Evolutionary conservation across 164 flowering plant genomes (phyloP), one percentile per base, ranked within the genome.

Genomic region (Buxus sempervirens): DNA sequence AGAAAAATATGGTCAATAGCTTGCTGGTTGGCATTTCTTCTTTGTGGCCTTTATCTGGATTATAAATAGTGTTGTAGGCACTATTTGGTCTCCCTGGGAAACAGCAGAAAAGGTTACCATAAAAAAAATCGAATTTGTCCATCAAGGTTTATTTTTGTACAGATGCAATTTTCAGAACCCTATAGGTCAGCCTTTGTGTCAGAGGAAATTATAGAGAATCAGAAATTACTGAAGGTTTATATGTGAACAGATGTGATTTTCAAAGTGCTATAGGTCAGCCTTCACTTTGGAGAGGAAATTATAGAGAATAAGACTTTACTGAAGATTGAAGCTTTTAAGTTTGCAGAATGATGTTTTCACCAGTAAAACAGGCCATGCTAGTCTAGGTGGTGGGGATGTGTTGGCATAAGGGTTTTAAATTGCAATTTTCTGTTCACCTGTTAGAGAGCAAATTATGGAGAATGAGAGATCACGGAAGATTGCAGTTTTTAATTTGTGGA

Each of bases 111-210:
- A 15, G 51, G 12, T 45, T 45, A 10, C 51, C 51, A 4, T 45
- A 5, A 1, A 1, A 5, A 15, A 45, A 45, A 45, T 45, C 51
- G 10, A 1, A 45, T 45, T 1, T 45, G 14, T 45, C 51, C 51
- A 45, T 45, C 51, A 45, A 45, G 51, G 18, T 45, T 45, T 45
- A 15, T 45, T 6, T 15, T 6, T 45, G 51, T 5, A 45, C 51
- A 10, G 12, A 41, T 12, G 5, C 8, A 10, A 4, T 10, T 45
- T 45, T 45, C 51, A 45, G 12, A 45, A 15, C 14, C 2, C 51
- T 45, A 45, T 45, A 15, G 51, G 51, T 45, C 51, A 45, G 41
- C 62, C 51, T 22, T 66, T 66, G 62, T 57, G 20, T 57, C 23
- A 38, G 54, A 60, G 57, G 13, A 9, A 41, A 26, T 23, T 23